A percentile compares a stretch with the other conserved stretches of the same genome.
These are phyloP conservation scores for Cystofilobasidium capitatum DNA, from an alignment of 768 basidiomycete genomes.

Conservation along the genomic window DNA sequence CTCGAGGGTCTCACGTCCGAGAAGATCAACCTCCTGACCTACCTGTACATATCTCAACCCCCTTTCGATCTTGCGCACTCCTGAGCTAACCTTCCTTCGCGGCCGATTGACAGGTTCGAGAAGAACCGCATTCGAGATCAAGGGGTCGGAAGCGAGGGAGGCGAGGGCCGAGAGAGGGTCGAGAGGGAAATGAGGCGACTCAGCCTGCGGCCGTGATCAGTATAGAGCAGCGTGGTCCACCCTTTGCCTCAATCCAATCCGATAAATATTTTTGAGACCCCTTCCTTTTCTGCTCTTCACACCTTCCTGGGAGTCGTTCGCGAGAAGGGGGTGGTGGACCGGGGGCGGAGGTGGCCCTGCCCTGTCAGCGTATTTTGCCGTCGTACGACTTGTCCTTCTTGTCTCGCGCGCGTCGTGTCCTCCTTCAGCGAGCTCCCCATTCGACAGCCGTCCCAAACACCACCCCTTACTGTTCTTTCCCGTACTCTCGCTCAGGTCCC, in stretches of 20 bases:
- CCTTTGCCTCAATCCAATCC: too few species aligned
- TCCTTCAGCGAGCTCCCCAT: too few species aligned
- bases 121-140: neutral
- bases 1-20: slow-evolving; percentile 76
- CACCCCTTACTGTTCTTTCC: neutral
- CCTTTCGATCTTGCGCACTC: neutral
- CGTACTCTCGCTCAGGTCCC: neutral
- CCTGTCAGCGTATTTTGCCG: too few species aligned
- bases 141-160: neutral
- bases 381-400: too few species aligned
- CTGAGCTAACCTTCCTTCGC: neutral
- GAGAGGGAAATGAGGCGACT: neutral
- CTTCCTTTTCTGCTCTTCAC: too few species aligned
- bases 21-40: slow-evolving; percentile 81
- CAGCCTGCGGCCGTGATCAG: neutral
- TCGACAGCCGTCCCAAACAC: neutral
- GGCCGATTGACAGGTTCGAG: neutral
- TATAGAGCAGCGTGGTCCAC: too few species aligned
- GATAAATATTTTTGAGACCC: too few species aligned
- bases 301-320: too few species aligned
- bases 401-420: too few species aligned
- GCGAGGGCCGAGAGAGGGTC: neutral
- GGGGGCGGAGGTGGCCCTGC: too few species aligned
- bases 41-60: slow-evolving; percentile 39
- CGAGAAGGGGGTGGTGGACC: too few species aligned